Base-by-base conservation (phyloP, 768 basidiomycete genomes). In the Lanmaoa rubissima region DNA sequence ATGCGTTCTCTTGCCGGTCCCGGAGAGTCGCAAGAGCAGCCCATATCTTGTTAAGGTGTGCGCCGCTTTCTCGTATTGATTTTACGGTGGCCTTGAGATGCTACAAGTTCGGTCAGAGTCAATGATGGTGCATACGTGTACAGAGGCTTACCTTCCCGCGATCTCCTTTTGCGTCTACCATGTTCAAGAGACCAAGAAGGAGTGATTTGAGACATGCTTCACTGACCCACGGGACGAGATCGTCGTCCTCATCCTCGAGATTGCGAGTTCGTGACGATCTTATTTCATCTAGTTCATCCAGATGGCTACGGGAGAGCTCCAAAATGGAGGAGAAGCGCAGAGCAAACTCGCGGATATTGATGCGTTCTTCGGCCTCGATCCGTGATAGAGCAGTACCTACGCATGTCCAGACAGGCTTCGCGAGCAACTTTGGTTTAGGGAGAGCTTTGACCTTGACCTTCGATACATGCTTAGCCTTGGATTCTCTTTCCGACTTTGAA, bases 281-380 rank as follows among this genome's bases (percentile, higher is more conserved):
- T 47, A 86, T 75, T 50, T 78, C 76, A 31, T 89, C 88, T 9
- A 92, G 71, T 56, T 90, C 87, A 45, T 86, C 82, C 5, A 87
- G 67, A 53, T 84, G 79, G 3, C 70, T 78, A 76, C 47, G 82
- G 67, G 41, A 79, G 24, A 72, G 63, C 73, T 83, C 81, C 61
- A 86, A 69, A 16, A 82, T 53, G 31, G 76, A 73, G 1, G 76
- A 74, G 60, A 92, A 92, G 35, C 90, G 79, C 46, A 88, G 65
- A 12, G 82, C 66, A 66, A 91, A 93, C 70, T 92, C 90, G 54
- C 90, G 83, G 42, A 92, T 85, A 61, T 82, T 75, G 46, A 92
- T 80, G 11, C 90, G 84, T 28, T 79, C 76, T 59, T 87, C 78
- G 1, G 79, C 82, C 40, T 82, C 80, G 1, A 74, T 64, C 39